These are phyloP conservation scores for Athelia psychrophila DNA, from an alignment of 1,284 basidiomycete species.

Conservation along the genomic window DNA sequence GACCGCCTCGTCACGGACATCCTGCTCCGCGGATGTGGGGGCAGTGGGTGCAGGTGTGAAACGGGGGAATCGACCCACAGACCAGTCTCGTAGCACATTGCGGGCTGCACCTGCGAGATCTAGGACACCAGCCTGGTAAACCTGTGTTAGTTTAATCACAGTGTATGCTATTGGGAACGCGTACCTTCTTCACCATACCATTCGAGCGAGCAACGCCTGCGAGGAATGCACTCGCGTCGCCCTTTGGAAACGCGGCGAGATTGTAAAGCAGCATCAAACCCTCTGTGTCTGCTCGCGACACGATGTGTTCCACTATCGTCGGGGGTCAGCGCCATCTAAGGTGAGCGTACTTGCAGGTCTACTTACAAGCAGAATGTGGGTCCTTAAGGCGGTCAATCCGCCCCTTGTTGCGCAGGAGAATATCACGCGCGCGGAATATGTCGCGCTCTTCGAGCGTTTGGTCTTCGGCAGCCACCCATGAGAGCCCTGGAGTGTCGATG, in stretches of 20 bases:
- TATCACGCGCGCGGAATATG: slow-evolving; percentile 58
- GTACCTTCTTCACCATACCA: slow-evolving; percentile 80
- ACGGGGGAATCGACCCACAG: slow-evolving; percentile 73
- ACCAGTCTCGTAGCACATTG: slow-evolving; percentile 90
- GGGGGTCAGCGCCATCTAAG: slow-evolving; percentile 4
- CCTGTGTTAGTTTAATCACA: slow-evolving; percentile 2
- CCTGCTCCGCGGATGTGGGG: slow-evolving; percentile 20
- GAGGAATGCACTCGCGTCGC: slow-evolving; percentile 77
- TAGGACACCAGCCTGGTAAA: slow-evolving; percentile 62
- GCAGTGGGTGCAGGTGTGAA: slow-evolving; percentile 64
- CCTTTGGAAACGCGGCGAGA: slow-evolving; percentile 79
- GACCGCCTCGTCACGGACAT: slow-evolving; percentile 43
- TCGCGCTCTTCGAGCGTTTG: slow-evolving; percentile 38
- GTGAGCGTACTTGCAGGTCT: slow-evolving; percentile 3
- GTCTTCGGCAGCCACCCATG: slow-evolving; percentile 48
- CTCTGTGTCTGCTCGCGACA: slow-evolving; percentile 71
- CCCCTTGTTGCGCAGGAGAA: slow-evolving; percentile 78
- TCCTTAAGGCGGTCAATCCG: slow-evolving; percentile 90
- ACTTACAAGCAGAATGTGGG: slow-evolving; percentile 71
- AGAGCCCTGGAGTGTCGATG: slow-evolving; percentile 86
- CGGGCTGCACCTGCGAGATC: slow-evolving; percentile 84
- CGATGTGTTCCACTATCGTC: slow-evolving; percentile 64
- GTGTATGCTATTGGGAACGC: slow-evolving; percentile 10
- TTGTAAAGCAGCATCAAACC: slow-evolving; percentile 90
- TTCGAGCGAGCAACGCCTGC: slow-evolving; percentile 79